Percentiles rank a stretch among this genome's conserved stretches.
Evolutionary conservation across 2,329 filamentous ascomycete genomes (phyloP).

Genomic region (Talaromyces pinophilus): DNA sequence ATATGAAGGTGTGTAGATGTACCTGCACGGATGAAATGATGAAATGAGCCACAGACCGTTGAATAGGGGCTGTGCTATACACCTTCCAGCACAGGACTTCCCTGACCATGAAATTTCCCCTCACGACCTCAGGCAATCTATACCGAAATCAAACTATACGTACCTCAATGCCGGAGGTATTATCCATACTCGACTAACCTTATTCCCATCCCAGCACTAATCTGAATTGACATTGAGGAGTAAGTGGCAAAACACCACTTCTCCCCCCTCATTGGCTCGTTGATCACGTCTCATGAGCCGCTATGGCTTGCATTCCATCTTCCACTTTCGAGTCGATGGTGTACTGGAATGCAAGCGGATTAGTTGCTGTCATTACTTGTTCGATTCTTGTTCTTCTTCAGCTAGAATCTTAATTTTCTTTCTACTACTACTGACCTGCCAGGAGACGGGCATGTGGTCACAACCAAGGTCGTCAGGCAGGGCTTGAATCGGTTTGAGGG

Average conservation of each 20-base stretch:
- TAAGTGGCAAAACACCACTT: slow-evolving; percentile 5
- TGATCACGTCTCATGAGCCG: slow-evolving; percentile 9
- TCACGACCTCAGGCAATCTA: neutral
- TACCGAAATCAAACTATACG: neutral
- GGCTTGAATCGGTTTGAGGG: neutral
- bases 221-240: neutral
- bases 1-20: too few relatives aligned
- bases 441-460: neutral
- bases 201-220: neutral
- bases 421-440: neutral
- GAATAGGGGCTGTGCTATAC: neutral
- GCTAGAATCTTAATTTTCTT: neutral
- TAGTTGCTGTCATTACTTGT: neutral
- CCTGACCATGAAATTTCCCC: neutral
- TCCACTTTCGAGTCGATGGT: neutral
- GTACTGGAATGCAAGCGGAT: neutral
- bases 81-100: neutral
- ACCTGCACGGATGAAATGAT: neutral
- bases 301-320: slow-evolving; percentile 1
- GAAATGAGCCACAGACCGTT: neutral
- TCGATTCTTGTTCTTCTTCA: neutral
- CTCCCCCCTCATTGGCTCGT: neutral
- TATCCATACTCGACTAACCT: neutral
- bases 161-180: neutral
- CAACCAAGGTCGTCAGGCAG: neutral